Base-by-base conservation (phyloP, 1,139 yeast genomes). In the Saccharomyces pastorianus region DNA sequence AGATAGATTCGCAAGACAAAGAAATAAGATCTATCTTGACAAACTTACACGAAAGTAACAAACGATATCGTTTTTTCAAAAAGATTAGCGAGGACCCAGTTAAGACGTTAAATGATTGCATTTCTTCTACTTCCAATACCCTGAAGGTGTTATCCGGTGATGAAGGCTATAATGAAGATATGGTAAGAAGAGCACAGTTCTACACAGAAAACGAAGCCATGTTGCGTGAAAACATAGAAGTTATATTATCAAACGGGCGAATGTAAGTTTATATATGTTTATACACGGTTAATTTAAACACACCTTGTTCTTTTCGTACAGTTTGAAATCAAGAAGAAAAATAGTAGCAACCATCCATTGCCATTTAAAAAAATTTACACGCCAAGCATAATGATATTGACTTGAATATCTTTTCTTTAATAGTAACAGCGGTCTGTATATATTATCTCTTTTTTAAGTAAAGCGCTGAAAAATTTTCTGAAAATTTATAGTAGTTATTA, bases 111-210 rank as follows among this genome's bases (percentile, higher is more conserved):
- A 76, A 83, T 53, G 73, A 79, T 48, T 86, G 91, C 86, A 71
- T 82, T 50, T 83, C 80, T 52, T 79, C 84, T 28, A 93, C 86
- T 68, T 77, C 87, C 46, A 81, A 84, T 57, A 83, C 88, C 51
- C 75, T 87, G 62, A 82, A 80, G 67, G 81, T 86, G 28, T 77
- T 86, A 59, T 78, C 83, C 65, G 85, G 89, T 29, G 96, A 88
- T 67, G 88, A 85, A 62, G 87, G 90, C 8, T 85, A 85, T 66
- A 87, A 85, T 65, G 96, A 88, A 69, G 96, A 89, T 66, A 74
- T 80, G 41, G 95, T 87, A 3, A 80, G 96, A 71, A 81, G 83
- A 62, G 81, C 93, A 9, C 80, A 83, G 29, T 88, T 84, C 69
- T 88, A 87, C 69, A 79, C 80, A 44, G 87, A 85, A 56, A 55